Evolutionary conservation across 768 basidiomycete species (phyloP), one percentile per base, ranked within the genome.

Genomic region (Clavaria fumosa): DNA sequence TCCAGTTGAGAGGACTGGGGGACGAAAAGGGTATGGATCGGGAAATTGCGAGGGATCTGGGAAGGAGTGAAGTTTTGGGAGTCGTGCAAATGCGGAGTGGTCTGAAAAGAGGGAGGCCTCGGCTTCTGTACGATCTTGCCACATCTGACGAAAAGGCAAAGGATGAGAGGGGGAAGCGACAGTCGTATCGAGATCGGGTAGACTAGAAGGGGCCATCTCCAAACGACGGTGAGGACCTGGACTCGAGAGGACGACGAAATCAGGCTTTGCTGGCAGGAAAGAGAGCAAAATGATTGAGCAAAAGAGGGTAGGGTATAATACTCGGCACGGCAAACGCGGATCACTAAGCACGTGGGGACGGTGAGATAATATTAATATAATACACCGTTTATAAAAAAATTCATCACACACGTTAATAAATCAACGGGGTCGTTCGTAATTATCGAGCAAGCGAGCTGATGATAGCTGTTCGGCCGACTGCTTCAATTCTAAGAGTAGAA

Each of bases 11-110:
- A 81, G 71, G 11, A 75, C 63, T 3, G 76, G 77, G 7, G 63
- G 57, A 28, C 71, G 69, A 41, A 68, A 72, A 18, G 78, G 74
- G 56, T 79, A 75, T 17, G 77, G 76, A 54, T 82, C 77, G 15
- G 81, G 78, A 48, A 73, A 79, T 33, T 70, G 73, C 5, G 69
- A 64, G 21, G 76, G 75, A 53, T 81, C 78, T 35, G 70, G 71
- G 35, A 78, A 59, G 6, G 27, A 6, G 15, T 9, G 17, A 21
- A 48, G 55, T 54, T 64, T 67, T 26, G 60, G 63, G 34, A 59
- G 64, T 42, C 54, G 66, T 50, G 58, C 60, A 55, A 61, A 67
- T 24, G 48, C 43, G 38, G 37, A 28, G 23, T 43, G 31, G 24
- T 46, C 46, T 19, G 50, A 43, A 55, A 59, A 32, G 47, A 60